Evolutionary conservation across 371 early-diverging fungal genomes (phyloP).

Genomic region (Syncephalis fuscata): DNA sequence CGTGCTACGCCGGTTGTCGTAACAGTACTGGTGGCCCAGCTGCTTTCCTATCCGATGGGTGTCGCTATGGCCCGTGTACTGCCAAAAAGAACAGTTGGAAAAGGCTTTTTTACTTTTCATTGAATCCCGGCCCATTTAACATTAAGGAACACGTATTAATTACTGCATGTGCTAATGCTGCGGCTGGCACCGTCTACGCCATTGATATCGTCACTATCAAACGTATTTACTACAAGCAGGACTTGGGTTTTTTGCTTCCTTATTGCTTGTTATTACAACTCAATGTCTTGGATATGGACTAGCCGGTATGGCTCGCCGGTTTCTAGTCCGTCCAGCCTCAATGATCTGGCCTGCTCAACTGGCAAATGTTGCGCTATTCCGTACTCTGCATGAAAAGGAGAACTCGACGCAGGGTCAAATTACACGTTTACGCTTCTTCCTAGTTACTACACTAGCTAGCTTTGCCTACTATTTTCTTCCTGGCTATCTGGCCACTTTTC

Average conservation of each 20-base stretch:
- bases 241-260: no score
- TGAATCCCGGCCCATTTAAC: constrained; percentile 63
- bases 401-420: no score
- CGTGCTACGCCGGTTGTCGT: constrained; percentile 42
- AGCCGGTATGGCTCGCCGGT: constrained; percentile 62
- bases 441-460: background rate
- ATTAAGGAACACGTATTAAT: constrained; percentile 64
- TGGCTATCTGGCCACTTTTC: constrained; percentile 29
- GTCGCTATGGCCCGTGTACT: constrained; percentile 14
- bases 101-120: constrained; percentile 5
- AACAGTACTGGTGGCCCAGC: constrained; percentile 42
- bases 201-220: no score
- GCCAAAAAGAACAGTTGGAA: background rate
- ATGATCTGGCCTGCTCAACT: constrained; percentile 83
- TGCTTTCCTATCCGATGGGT: constrained; percentile 51
- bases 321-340: constrained; percentile 55
- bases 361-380: constrained; percentile 52
- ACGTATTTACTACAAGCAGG: no score
- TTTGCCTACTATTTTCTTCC: constrained; percentile 40
- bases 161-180: constrained; percentile 24
- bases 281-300: constrained; percentile 70
- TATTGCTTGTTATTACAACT: constrained; percentile 22
- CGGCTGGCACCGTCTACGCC: no score
- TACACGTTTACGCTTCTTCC: no score
- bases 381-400: constrained; percentile 33